These are phyloP conservation scores for Kodamaea laetipori DNA, from an alignment of 805 yeast species.

Conservation along the genomic window DNA sequence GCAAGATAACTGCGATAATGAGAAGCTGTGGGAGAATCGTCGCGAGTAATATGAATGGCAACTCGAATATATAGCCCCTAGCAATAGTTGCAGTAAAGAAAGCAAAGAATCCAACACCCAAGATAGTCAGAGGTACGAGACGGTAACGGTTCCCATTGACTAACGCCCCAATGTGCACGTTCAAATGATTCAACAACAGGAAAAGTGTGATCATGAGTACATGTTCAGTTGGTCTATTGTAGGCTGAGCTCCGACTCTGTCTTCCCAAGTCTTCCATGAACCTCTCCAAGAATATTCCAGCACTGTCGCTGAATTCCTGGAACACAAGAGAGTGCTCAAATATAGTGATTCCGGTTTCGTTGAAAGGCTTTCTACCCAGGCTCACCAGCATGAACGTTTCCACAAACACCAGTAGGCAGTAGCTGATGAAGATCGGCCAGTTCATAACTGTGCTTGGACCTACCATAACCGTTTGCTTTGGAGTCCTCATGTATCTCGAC, in stretches of 20 bases:
- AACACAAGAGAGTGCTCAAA: conserved; percentile 77
- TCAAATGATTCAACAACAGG: conserved; percentile 59
- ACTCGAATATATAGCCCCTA: conserved; percentile 43
- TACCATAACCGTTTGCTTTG: conserved; percentile 29
- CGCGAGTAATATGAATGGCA: conserved; percentile 58
- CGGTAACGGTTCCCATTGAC: conserved; percentile 54
- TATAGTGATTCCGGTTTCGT: conserved; percentile 69
- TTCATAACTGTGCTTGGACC: conserved; percentile 56
- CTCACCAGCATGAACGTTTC: conserved; percentile 67
- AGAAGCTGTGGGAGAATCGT: conserved; percentile 71
- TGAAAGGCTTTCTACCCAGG: conserved; percentile 54
- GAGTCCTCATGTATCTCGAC: conserved; percentile 33
- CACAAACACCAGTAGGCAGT: conserved; percentile 62
- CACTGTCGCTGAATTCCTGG: conserved; percentile 62
- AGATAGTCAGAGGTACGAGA: conserved; percentile 60
- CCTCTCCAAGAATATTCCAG: conserved; percentile 18
- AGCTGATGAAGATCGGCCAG: conserved; percentile 59
- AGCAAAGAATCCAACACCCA: conserved; percentile 55
- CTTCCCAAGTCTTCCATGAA: conserved; percentile 10
- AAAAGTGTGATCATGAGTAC: conserved; percentile 53
- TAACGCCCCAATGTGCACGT: conserved; percentile 64
- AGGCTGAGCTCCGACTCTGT: neutral
- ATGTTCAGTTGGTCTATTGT: conserved; percentile 53
- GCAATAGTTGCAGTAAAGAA: conserved; percentile 43
- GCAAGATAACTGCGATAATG: conserved; percentile 48